Base-by-base conservation (phyloP, 2,329 filamentous ascomycete genomes). In the Colletotrichum theobromicola region DNA sequence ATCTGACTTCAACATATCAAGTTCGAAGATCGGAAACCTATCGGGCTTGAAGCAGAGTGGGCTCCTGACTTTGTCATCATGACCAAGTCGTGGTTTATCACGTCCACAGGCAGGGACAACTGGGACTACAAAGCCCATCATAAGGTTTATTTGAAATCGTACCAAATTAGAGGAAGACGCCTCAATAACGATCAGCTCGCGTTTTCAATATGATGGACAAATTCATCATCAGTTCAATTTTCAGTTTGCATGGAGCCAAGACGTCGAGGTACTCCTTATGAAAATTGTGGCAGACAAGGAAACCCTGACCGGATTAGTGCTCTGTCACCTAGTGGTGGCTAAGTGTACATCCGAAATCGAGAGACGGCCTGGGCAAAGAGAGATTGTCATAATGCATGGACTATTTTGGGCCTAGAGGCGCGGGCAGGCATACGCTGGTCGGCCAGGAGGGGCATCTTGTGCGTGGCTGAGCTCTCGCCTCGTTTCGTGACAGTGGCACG, bases 201-300 rank as follows among this genome's bases (percentile, higher is more conserved):
- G n/a, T n/a, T n/a, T n/a, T n/a, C n/a, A n/a, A n/a, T n/a, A n/a
- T n/a, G n/a, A n/a, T n/a, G n/a, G n/a, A n/a, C n/a, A n/a, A n/a
- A n/a, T n/a, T n/a, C n/a, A n/a, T n/a, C n/a, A 12, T 1, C 9
- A 46, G n/a, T 46, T 0, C 5, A 46, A 0, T 12, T 0, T 0
- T 6, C 37, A 18, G 18, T 9, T 46, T 46, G 18, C 37, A 12
- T 46, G 18, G 18, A 12, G 9, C 37, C 18, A 46, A 46, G 9
- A 46, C 10, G 2, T 46, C 37, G 35, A 42, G 16, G 16, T 42
- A 18, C 18, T 42, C 16, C 16, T 42, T 9, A 0, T 46, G 12
- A 16, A 16, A n/a, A 8, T 10, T 42, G 37, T 42, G 18, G 37
- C 18, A n/a, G 37, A 46, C 0, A 46, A 46, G 9, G 18, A 12